phyloP scores from a whole-genome alignment of 2,329 filamentous ascomycete genomes.

The Alternaria sp. region DNA sequence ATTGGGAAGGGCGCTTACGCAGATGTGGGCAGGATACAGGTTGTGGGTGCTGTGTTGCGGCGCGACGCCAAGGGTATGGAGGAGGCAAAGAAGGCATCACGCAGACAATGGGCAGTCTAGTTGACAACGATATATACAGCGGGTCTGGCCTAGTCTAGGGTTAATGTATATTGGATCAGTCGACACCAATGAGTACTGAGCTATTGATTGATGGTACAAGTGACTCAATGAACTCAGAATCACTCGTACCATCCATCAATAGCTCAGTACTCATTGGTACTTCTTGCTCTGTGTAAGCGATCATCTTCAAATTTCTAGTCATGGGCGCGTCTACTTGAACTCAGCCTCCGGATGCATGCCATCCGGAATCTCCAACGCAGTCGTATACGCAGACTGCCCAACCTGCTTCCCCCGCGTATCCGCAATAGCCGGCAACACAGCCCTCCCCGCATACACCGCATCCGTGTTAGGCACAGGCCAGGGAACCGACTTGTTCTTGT shows the following conservation, averaged over 20 bases:
- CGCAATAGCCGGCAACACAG: conserved; percentile 32
- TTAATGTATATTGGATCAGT: neutral
- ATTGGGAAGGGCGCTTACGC: conserved; percentile 30
- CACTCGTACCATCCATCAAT: neutral
- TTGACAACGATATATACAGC: neutral
- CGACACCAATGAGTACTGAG: neutral
- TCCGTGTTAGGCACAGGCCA: conserved; percentile 40
- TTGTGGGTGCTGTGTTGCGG: conserved; percentile 27
- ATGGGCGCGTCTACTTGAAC: conserved; percentile 21
- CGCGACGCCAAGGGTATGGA: neutral
- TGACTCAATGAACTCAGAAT: too few species aligned
- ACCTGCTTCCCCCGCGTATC: conserved; percentile 32
- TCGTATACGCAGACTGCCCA: conserved; percentile 35
- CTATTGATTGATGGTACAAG: neutral
- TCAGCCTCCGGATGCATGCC: conserved; percentile 42
- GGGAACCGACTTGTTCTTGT: conserved; percentile 33
- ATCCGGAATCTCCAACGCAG: conserved; percentile 42
- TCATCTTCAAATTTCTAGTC: neutral
- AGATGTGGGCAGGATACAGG: conserved; percentile 33
- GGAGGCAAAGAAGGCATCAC: neutral
- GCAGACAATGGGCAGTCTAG: conserved; percentile 3
- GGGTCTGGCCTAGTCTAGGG: neutral
- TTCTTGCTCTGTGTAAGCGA: neutral
- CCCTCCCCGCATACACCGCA: conserved; percentile 34
- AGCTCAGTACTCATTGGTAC: neutral